Evolutionary conservation across 2,329 filamentous ascomycete genomes (phyloP), one percentile per base, ranked within the genome.

Genomic region (Anisogramma anomala): DNA sequence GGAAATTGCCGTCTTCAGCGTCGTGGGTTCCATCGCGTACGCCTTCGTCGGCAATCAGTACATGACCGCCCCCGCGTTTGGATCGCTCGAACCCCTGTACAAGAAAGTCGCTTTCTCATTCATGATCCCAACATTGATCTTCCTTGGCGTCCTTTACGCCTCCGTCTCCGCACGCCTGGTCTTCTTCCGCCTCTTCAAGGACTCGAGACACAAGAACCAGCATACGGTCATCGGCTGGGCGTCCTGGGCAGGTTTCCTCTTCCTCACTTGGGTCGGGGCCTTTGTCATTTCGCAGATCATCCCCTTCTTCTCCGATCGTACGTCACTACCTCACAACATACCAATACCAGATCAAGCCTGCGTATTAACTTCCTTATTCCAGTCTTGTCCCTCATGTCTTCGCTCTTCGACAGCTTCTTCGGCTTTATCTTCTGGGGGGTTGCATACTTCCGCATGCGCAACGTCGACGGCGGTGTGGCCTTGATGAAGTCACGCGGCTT

Each of bases 361-460:
- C 10, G 6, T 14, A 22, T 33, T 37, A 38, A 44, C 51, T 15
- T 53, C 26, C n/a, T n/a, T n/a, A n/a, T n/a, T n/a, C n/a, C n/a
- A 74, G 70, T 79, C 2, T 61, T 78, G n/a, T 79, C 78, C 4
- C 67, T 86, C 47, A 84, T 87, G 80, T 83, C 79, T n/a, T 85
- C 85, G 3, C 72, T 94, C 1, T 94, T 94, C 56, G 86, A 94
- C 62, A 89, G 83, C 40, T 89, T 87, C 70, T 89, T 89, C 53
- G 88, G 88, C 18, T 95, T 94, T 68, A 94, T 94, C 55, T 95
- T 94, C 68, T 95, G 84, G 84, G 84, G 82, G 10, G 72, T 85
- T 1, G 84, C 83, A 1, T 89, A 85, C 55, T 73, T 87, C 54
- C 74, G 82, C 42, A 84, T 89, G 82, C 71, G 82, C 35, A 65